Base-by-base conservation (phyloP, 805 yeast species). In the Myxozyma lipomycoides region DNA sequence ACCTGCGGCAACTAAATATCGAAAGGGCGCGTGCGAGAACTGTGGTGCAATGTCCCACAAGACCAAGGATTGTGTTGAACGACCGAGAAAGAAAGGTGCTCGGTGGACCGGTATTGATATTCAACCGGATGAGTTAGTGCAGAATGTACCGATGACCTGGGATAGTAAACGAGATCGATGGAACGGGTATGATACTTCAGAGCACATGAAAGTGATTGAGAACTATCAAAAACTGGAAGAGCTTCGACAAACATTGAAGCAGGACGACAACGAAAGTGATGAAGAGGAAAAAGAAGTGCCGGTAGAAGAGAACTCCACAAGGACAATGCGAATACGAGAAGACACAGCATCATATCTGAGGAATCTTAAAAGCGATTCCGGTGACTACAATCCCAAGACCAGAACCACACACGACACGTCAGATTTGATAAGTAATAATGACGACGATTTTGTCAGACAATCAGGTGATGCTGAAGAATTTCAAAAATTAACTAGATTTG, bases 101-200 rank as follows among this genome's bases (percentile, higher is more conserved):
- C 68, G 63, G 26, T 73, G 62, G 63, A 62, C 62, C 34, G 59
- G 66, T 35, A 44, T 64, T 60, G 59, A 62, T 62, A 52, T 66
- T 17, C 51, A 55, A 37, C 62, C 64, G 1, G 66, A 62, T 10
- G 68, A 64, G 2, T 48, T 55, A 10, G 49, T 64, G 3, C 60
- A 62, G 34, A 56, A 57, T 4, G 59, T 61, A 10, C 62, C 55
- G 12, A 56, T 62, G 24, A 77, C 75, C 41, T 86, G 81, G 75
- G 95, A 85, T 61, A 76, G 82, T 9, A 83, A 82, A 56, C 69
- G 89, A 51, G 95, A 86, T 66, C 72, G 87, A 51, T 86, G 93
- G 95, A 84, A 78, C 62, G 95, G 95, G 0, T 85, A 79, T 63
- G 81, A 83, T 41, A 73, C 78, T 1, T 70, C 72, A 9, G 87